Evolutionary conservation across 2,329 filamentous ascomycete species (phyloP), one percentile per base, ranked within the genome.

Genomic region (Pseudodiploospora longispora): DNA sequence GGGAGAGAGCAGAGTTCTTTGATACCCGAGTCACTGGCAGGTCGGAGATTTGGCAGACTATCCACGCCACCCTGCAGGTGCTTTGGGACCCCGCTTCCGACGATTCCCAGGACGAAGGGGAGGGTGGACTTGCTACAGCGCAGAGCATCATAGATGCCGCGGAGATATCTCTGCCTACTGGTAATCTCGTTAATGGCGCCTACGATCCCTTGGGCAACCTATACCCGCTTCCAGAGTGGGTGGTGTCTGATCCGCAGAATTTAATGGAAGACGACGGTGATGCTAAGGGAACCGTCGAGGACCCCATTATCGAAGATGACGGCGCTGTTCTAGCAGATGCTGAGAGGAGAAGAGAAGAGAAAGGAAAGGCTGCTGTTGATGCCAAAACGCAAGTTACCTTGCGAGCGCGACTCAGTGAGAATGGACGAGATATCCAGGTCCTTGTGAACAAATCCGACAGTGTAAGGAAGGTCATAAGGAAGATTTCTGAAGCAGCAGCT

Each of bases 21-120:
- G 89, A 96, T 49, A 96, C 90, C 2, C 73, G 88, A 38, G 87
- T 94, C 10, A 85, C 84, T 0, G 88, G 88, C 2, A 75, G 80
- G 4, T 57, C 74, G 4, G 87, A 95, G 62, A 76, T 93, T 28
- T 97, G 91, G 91, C 79, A 79, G 53, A 83, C 86, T 1, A 63
- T 96, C 10, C 75, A 75, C 38, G 69, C 80, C 1, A 84, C 82
- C 0, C 71, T 88, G 12, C 76, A 85, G 48, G 68, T 86, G 6
- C 61, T 95, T 49, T 83, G 83, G 67, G 72, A 73, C 8, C 69
- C 74, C 1, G 72, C 77, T 27, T 49, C 47, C 5, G 55, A 60
- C n/a, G 57, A 60, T 37, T 55, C 55, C 6, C 63, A 64, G 27
- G 55, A 65, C 3, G 66, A 68, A 33, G 61, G 60, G 4, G 55